Conservation (phyloP, 2,329 filamentous ascomycete species). For the Colletotrichum liriopes region DNA sequence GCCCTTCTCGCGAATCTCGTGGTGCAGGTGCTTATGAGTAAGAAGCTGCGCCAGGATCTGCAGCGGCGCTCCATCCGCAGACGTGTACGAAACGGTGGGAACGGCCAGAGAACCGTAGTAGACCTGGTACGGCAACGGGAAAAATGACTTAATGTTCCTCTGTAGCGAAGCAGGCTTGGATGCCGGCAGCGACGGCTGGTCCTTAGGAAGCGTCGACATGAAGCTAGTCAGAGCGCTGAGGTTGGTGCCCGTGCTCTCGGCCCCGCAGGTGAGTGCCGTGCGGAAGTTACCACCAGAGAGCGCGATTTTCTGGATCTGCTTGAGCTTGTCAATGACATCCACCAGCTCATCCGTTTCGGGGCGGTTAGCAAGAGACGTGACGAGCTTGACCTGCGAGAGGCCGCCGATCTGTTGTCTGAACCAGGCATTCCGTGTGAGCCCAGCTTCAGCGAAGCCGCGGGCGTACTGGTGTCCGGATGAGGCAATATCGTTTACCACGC, state of each 20-base stretch:
- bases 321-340: conserved; percentile 86
- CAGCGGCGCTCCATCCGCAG: conserved; percentile 82
- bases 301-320: conserved; percentile 85
- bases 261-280: conserved; percentile 87
- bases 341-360: conserved; percentile 78
- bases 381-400: conserved; percentile 90
- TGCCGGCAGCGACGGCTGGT: conserved; percentile 52
- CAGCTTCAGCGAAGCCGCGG: conserved; percentile 85
- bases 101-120: conserved; percentile 91
- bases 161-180: conserved; percentile 53
- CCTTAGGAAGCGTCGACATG: conserved; percentile 71
- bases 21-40: conserved; percentile 96
- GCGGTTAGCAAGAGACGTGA: conserved; percentile 83
- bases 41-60: conserved; percentile 92
- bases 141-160: conserved; percentile 83
- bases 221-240: conserved; percentile 80
- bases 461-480: conserved; percentile 92
- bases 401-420: conserved; percentile 89
- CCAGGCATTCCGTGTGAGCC: conserved; percentile 80
- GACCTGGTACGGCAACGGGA: conserved; percentile 95
- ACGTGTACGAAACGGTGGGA: conserved; percentile 87
- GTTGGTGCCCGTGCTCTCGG: conserved; percentile 80
- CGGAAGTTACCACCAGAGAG: conserved; percentile 80
- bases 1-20: conserved; percentile 97
- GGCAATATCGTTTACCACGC: conserved; percentile 92